Evolutionary conservation across 805 yeast genomes (phyloP).

Genomic region (Nakazawaea holstii): DNA sequence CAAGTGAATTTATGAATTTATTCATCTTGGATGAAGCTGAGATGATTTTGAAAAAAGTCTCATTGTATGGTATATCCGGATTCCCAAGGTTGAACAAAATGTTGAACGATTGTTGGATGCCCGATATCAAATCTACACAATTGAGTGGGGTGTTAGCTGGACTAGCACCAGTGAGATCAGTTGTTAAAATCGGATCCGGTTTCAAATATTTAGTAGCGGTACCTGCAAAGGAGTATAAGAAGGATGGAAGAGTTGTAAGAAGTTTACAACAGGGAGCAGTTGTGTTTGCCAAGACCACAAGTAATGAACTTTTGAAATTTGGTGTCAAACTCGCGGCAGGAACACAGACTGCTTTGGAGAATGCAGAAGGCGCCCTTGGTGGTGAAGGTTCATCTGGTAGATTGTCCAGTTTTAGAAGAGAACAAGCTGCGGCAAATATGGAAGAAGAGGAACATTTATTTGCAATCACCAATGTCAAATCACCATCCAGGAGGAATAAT

Average conservation of each 20-base stretch:
- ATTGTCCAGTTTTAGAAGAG: conserved; percentile 15
- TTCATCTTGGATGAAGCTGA: conserved; percentile 85
- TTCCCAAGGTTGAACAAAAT: conserved; percentile 50
- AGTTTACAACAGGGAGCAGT: conserved; percentile 72
- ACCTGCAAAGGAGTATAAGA: conserved; percentile 69
- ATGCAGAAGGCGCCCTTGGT: conserved; percentile 73
- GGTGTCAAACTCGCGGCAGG: conserved; percentile 88
- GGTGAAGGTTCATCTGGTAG: conserved; percentile 62
- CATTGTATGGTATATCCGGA: conserved; percentile 74
- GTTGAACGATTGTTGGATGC: conserved; percentile 76
- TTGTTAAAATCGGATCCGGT: conserved; percentile 75
- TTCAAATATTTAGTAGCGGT: conserved; percentile 66
- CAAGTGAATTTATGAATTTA: conserved; percentile 82
- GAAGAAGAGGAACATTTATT: conserved; percentile 11
- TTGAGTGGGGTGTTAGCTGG: conserved; percentile 79
- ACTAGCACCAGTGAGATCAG: conserved; percentile 71
- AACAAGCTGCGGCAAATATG: neutral
- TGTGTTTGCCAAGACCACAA: conserved; percentile 69
- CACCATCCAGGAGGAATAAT: neutral
- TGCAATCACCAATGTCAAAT: conserved; percentile 10
- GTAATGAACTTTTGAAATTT: conserved; percentile 72
- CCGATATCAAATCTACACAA: conserved; percentile 81
- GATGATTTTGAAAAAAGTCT: conserved; percentile 54
- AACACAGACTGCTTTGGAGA: conserved; percentile 75
- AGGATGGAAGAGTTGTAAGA: conserved; percentile 64